A percentile compares a stretch with the other conserved stretches of the same genome.
These are phyloP conservation scores for Auricularia heimuer DNA, from an alignment of 768 basidiomycete genomes.

Conservation along the genomic window DNA sequence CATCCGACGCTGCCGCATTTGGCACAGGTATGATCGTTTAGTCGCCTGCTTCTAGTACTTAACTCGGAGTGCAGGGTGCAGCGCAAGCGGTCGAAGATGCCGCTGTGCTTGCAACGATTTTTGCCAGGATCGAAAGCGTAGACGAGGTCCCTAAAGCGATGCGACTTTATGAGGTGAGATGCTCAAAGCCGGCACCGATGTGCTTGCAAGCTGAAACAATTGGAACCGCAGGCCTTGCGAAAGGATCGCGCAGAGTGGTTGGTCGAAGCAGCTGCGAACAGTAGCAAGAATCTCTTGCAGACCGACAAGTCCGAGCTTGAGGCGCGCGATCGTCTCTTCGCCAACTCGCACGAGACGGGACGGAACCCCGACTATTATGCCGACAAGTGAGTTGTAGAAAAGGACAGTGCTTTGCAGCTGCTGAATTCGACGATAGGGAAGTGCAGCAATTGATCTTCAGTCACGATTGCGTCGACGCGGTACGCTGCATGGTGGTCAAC, in stretches of 20 bases:
- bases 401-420: background rate
- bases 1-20: conserved; percentile 27
- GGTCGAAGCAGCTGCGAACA: background rate
- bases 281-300: background rate
- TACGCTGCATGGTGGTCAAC: background rate
- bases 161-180: background rate
- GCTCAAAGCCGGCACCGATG: background rate
- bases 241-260: background rate
- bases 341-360: background rate
- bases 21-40: conserved; percentile 10
- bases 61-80: conserved; percentile 22
- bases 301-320: background rate
- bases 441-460: background rate
- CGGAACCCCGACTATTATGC: background rate
- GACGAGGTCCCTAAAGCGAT: background rate
- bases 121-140: conserved; percentile 8
- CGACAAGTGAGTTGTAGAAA: background rate
- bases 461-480: background rate
- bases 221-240: background rate
- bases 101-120: conserved; percentile 23
- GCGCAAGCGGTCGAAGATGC: conserved; percentile 35
- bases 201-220: background rate
- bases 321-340: background rate
- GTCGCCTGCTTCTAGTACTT: background rate
- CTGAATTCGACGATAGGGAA: background rate